phyloP scores from a whole-genome alignment of 2,329 filamentous ascomycete genomes.

The Aspergillus terreus region DNA sequence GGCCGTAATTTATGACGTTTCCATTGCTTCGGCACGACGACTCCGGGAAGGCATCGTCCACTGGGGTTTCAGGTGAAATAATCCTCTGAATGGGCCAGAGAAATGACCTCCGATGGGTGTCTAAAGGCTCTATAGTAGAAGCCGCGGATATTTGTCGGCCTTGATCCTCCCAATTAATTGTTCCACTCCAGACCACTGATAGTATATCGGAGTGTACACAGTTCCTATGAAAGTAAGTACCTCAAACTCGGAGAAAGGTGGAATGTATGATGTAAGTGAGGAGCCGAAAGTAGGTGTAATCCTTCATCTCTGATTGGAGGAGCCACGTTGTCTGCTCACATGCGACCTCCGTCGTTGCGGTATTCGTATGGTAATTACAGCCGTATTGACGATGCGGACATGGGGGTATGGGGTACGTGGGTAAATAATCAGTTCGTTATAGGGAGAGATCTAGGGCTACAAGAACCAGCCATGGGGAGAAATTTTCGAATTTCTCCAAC shows the following conservation, averaged over 20 bases:
- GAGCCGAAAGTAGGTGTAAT: constrained; percentile 16
- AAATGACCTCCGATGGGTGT: not conserved
- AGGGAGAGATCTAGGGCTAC: not conserved
- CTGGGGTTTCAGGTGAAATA: constrained; percentile 18
- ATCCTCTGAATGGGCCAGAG: constrained; percentile 8
- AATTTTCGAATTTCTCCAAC: no score
- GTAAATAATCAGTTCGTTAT: not conserved
- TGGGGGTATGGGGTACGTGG: not conserved
- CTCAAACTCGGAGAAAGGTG: not conserved
- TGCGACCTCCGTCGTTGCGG: constrained; percentile 8
- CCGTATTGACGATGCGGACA: not conserved
- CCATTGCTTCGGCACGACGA: constrained; percentile 21
- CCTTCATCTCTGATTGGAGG: constrained; percentile 17
- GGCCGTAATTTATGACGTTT: constrained; percentile 30
- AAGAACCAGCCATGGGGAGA: no score
- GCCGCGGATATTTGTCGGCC: not conserved
- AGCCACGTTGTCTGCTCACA: constrained; percentile 15
- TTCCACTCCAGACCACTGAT: no score
- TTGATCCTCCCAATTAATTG: no score
- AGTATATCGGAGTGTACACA: not conserved
- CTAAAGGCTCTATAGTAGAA: not conserved
- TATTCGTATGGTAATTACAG: constrained; percentile 5
- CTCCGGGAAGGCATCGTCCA: constrained; percentile 20
- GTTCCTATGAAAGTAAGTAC: not conserved
- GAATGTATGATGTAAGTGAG: constrained; percentile 12